A percentile compares a stretch with the other conserved stretches of the same genome.
These are phyloP conservation scores for Rubia balearica DNA, from an alignment of 305 asterid species.

Conservation along the genomic window DNA sequence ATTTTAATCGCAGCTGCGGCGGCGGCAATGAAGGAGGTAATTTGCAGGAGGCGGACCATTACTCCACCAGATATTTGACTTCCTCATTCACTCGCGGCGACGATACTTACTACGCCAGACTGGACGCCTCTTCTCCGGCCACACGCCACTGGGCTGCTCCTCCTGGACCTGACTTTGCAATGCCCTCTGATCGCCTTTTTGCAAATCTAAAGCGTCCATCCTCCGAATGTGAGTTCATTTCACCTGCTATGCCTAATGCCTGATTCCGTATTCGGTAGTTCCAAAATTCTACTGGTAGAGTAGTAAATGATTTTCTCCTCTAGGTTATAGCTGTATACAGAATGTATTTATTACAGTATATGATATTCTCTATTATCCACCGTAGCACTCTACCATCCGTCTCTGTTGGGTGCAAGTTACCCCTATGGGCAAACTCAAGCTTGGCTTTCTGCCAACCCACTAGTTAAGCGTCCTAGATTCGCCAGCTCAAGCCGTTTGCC, in stretches of 20 bases:
- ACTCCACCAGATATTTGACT: constrained; percentile 44
- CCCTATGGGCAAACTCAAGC: constrained; percentile 78
- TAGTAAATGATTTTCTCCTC: too few relatives aligned
- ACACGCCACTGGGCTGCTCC: constrained; percentile 23
- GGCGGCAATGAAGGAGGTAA: constrained; percentile 29
- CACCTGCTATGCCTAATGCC: not conserved
- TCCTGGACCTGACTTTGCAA: constrained; percentile 43
- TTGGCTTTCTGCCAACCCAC: constrained; percentile 79
- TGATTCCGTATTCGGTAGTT: not conserved
- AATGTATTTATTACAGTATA: constrained; percentile 22
- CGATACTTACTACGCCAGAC: constrained; percentile 36
- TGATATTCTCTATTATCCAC: constrained; percentile 43
- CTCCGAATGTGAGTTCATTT: constrained; percentile 41
- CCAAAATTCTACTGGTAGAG: too few relatives aligned
- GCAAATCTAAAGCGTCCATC: constrained; percentile 62
- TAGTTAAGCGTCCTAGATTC: constrained; percentile 93
- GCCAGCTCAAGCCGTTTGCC: constrained; percentile 90
- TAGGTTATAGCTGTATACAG: not conserved
- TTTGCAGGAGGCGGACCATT: constrained; percentile 33
- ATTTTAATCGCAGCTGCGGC: constrained; percentile 26
- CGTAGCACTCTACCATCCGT: constrained; percentile 86
- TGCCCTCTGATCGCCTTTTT: constrained; percentile 32
- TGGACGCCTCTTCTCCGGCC: constrained; percentile 30
- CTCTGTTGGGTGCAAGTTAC: constrained; percentile 55
- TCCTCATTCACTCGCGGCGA: constrained; percentile 30